A percentile compares a stretch with the other conserved stretches of the same genome.
Conservation (phyloP, 148 eudicot species). For the Amaranthus palmeri region DNA sequence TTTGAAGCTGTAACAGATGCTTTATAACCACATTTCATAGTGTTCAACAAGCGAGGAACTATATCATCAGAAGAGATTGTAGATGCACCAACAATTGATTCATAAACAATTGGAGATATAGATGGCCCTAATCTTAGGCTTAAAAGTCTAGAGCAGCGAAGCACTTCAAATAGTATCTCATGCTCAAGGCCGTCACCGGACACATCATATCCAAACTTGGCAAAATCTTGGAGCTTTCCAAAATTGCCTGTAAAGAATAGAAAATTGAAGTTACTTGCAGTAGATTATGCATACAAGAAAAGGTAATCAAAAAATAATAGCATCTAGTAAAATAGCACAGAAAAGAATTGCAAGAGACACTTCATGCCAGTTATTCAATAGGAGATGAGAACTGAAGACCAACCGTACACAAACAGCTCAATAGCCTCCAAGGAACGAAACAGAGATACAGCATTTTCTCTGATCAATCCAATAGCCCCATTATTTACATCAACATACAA, state of each 20-base stretch:
- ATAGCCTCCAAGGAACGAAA: slow-evolving; percentile 78
- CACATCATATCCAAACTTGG: slow-evolving; percentile 41
- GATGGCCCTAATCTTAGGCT: slow-evolving; percentile 72
- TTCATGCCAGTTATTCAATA: background rate
- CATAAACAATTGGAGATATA: slow-evolving; percentile 66
- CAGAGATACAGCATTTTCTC: slow-evolving; percentile 64
- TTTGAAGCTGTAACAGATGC: slow-evolving; percentile 43
- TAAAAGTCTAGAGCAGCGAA: slow-evolving; percentile 51
- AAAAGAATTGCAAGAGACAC: background rate
- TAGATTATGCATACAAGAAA: background rate
- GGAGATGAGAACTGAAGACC: slow-evolving; percentile 23
- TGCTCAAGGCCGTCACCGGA: slow-evolving; percentile 40
- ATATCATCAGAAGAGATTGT: slow-evolving; percentile 62
- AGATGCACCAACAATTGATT: slow-evolving; percentile 53
- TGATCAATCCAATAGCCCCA: slow-evolving; percentile 72
- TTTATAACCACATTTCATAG: slow-evolving; percentile 60
- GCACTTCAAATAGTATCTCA: slow-evolving; percentile 66
- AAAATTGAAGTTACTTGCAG: background rate
- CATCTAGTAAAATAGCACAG: background rate
- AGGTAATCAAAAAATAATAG: background rate
- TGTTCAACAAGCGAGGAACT: slow-evolving; percentile 59
- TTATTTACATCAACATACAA: slow-evolving; percentile 59
- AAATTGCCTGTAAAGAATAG: slow-evolving; percentile 41
- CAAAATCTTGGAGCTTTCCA: slow-evolving; percentile 39
- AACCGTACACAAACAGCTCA: slow-evolving; percentile 72